Conservation (phyloP, 495 filamentous ascomycete genomes). For the Penicillium macrosclerotiorum region DNA sequence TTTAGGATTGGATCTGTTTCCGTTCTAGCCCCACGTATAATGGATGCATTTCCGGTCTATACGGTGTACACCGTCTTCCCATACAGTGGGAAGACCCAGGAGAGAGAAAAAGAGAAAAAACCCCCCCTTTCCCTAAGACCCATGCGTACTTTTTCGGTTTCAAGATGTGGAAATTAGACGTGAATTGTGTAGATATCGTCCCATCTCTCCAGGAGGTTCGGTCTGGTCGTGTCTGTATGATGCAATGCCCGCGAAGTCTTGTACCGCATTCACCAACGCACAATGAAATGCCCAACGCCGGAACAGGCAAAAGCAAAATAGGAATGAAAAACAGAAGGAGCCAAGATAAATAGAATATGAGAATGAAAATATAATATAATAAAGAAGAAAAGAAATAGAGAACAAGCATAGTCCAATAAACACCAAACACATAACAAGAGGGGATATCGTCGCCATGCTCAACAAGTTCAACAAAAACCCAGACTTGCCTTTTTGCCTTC, state of each 20-base stretch:
- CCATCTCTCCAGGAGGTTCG: no score
- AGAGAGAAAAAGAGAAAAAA: neutral
- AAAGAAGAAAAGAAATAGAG: constrained; percentile 3
- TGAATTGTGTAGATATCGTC: no score
- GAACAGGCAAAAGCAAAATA: neutral
- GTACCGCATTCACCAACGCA: neutral
- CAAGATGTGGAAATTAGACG: neutral
- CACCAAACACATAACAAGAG: constrained; percentile 18
- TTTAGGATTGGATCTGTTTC: constrained; percentile 5
- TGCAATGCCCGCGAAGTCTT: neutral
- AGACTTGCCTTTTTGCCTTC: constrained; percentile 8
- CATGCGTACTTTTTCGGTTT: no score
- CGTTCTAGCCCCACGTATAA: no score
- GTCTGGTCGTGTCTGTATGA: no score
- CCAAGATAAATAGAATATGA: neutral
- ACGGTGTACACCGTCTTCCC: no score
- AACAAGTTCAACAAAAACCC: constrained; percentile 14
- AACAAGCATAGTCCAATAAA: constrained; percentile 9
- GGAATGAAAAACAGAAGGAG: no score
- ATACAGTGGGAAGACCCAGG: neutral
- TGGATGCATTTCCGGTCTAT: no score
- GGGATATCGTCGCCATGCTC: constrained; percentile 28
- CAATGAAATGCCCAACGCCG: neutral
- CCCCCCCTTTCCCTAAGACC: neutral
- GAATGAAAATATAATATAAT: neutral